Base-by-base conservation (phyloP, 106 monocot species). In the Dendrobium officinale region DNA sequence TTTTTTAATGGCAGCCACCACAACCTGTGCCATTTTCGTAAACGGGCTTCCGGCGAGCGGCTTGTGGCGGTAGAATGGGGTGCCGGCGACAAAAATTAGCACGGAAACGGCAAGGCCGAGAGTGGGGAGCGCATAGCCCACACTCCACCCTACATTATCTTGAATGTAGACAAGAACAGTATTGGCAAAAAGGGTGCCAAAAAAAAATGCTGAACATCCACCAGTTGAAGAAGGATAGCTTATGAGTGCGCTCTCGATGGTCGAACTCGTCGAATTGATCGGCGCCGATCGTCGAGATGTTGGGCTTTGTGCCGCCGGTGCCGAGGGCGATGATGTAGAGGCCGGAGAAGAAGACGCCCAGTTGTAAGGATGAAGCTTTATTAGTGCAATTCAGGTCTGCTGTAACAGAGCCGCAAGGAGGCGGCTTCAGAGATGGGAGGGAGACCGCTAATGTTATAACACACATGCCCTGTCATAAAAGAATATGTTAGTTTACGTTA, bases 181-280 rank as follows among this genome's bases (percentile, higher is more conserved):
- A 29, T 82, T 83, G 74, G 92, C 85, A 49, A 89, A 91, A 37
- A 91, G 81, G 11, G 89, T 89, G 54, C 91, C 91, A 0, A 88
- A 22, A 76, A 76, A 89, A 91, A 42, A 89, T 75, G 75, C 83
- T 83, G 81, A 86, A 86, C 87, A 91, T 87, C 91, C 91, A 91
- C 91, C 91, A 91, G 70, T 91, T 91, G 86, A 88, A 76, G 83
- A 91, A 89, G 41, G 91, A 85, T 47, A 86, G 81, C 81, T 91
- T 91, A 29, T 89, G 83, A 0, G 27, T 54, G 59, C 83, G 68
- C 73, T 91, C 91, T 37, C 78, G 79, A 0, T 82, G 88, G 43
- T 89, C 79, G 17, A 81, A 88, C 42, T 89, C 91, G 45, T 91
- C 89, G 43, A 91, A 89, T 45, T 91, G 91, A 82, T 88, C 88